phyloP scores from a whole-genome alignment of 176 grass and related monocot genomes.

The Coix lacrymajobi region DNA sequence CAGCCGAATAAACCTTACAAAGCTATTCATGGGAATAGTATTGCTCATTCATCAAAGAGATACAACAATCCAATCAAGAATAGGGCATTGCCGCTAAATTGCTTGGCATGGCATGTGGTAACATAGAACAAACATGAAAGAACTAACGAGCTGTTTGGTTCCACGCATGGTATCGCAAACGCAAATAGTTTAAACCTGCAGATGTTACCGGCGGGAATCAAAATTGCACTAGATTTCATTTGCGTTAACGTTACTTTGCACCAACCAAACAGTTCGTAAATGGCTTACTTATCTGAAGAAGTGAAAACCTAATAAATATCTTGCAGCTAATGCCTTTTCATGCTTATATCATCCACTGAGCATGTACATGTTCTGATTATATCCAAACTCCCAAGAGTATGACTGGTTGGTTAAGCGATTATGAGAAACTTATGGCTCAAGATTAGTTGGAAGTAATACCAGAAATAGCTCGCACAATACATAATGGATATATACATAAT shows the following conservation, averaged over 20 bases:
- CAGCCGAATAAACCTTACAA: background rate
- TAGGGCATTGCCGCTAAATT: background rate
- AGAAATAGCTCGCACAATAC: background rate
- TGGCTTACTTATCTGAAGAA: background rate
- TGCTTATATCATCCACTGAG: background rate
- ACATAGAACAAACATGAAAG: background rate
- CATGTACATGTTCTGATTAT: background rate
- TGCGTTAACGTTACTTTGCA: too few relatives aligned
- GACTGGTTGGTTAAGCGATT: background rate
- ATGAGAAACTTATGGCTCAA: background rate
- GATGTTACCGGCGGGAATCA: too few relatives aligned
- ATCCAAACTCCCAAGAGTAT: background rate
- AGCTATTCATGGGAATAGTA: background rate
- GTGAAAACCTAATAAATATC: background rate
- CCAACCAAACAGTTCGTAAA: too few relatives aligned
- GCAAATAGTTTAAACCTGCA: too few relatives aligned
- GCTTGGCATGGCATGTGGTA: background rate
- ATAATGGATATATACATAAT: background rate
- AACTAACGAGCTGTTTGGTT: too few relatives aligned
- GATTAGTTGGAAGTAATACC: background rate
- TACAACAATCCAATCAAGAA: background rate
- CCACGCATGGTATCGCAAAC: too few relatives aligned
- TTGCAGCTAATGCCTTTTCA: background rate
- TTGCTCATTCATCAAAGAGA: background rate
- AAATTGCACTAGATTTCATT: too few relatives aligned